Conservation (phyloP, 495 filamentous ascomycete species). For the Aspergillus mulundensis region DNA sequence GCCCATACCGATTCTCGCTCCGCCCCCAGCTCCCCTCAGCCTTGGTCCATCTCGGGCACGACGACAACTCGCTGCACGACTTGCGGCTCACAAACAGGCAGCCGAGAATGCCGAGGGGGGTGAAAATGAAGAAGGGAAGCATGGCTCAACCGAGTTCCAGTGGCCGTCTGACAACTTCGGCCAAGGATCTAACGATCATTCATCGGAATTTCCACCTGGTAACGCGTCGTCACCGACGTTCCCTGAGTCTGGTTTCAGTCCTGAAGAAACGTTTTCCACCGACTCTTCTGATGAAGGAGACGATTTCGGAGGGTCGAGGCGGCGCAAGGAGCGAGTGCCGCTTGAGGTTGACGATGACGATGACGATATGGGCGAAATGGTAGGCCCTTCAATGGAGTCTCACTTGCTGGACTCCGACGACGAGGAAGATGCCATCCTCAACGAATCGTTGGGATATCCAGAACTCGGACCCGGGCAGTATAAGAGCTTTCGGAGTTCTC, state of each 20-base stretch:
- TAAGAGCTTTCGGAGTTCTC: conserved; percentile 30
- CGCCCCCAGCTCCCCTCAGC: conserved; percentile 53
- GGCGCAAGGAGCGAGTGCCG: conserved; percentile 39
- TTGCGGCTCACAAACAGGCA: conserved; percentile 71
- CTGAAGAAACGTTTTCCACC: conserved; percentile 39
- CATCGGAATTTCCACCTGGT: conserved; percentile 31
- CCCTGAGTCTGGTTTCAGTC: conserved; percentile 40
- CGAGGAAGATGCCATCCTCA: conserved; percentile 47
- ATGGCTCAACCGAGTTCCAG: conserved; percentile 24
- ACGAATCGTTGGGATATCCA: conserved; percentile 43
- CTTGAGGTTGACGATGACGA: conserved; percentile 48
- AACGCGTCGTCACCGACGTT: conserved; percentile 35
- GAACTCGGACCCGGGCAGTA: conserved; percentile 36
- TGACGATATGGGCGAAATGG: conserved; percentile 50
- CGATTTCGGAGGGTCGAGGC: conserved; percentile 28
- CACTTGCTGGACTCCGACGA: conserved; percentile 45
- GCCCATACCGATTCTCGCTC: conserved; percentile 44
- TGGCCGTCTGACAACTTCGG: conserved; percentile 45
- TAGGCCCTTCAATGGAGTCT: conserved; percentile 34
- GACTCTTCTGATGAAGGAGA: conserved; percentile 42
- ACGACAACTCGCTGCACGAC: conserved; percentile 74
- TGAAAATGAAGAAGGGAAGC: conserved; percentile 20
- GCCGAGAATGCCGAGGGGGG: conserved; percentile 23
- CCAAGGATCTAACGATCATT: conserved; percentile 37
- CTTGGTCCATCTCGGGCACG: conserved; percentile 83